A percentile compares a stretch with the other conserved stretches of the same genome.
These are phyloP conservation scores for Silene uniflora DNA, from an alignment of 148 eudicot species.

Conservation along the genomic window DNA sequence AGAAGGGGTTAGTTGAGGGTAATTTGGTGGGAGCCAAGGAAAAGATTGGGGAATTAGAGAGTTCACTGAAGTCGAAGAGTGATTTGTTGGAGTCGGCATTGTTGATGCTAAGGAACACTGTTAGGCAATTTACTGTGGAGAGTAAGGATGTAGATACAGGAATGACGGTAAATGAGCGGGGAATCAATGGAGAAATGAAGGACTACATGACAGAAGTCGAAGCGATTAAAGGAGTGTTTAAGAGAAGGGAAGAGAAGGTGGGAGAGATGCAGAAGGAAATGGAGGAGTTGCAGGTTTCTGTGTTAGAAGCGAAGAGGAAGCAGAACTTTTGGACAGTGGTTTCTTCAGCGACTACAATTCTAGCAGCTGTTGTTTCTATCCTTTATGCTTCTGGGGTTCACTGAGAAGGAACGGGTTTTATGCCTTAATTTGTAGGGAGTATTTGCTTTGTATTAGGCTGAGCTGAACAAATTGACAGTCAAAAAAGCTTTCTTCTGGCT, in stretches of 20 bases:
- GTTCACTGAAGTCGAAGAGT: slow-evolving; percentile 29
- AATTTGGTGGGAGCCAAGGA: slow-evolving; percentile 24
- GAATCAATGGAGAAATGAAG: slow-evolving; percentile 37
- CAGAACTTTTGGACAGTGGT: slow-evolving; percentile 69
- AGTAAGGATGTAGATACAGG: slow-evolving; percentile 19
- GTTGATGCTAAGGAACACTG: slow-evolving; percentile 40
- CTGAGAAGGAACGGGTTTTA: not conserved
- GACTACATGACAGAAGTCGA: slow-evolving; percentile 44
- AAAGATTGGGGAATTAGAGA: slow-evolving; percentile 31
- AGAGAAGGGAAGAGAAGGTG: slow-evolving; percentile 40
- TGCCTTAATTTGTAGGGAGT: not conserved
- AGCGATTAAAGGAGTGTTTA: slow-evolving; percentile 47
- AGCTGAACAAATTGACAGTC: not conserved
- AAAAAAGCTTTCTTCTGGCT: slow-evolving; percentile 2
- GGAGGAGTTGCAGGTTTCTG: slow-evolving; percentile 40
- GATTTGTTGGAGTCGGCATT: slow-evolving; percentile 35
- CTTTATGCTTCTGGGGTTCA: slow-evolving; percentile 58
- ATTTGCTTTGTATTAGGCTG: not conserved
- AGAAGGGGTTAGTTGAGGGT: slow-evolving; percentile 35
- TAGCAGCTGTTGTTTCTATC: slow-evolving; percentile 68
- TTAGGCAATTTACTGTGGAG: slow-evolving; percentile 22
- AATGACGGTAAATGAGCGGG: slow-evolving; percentile 13
- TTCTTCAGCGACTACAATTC: slow-evolving; percentile 67
- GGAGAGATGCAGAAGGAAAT: slow-evolving; percentile 55
- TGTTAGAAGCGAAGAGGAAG: slow-evolving; percentile 52